Percentiles rank a stretch among this genome's conserved stretches.
Evolutionary conservation across 176 grass and related monocot species (phyloP).

Genomic region (Eleusine indica): DNA sequence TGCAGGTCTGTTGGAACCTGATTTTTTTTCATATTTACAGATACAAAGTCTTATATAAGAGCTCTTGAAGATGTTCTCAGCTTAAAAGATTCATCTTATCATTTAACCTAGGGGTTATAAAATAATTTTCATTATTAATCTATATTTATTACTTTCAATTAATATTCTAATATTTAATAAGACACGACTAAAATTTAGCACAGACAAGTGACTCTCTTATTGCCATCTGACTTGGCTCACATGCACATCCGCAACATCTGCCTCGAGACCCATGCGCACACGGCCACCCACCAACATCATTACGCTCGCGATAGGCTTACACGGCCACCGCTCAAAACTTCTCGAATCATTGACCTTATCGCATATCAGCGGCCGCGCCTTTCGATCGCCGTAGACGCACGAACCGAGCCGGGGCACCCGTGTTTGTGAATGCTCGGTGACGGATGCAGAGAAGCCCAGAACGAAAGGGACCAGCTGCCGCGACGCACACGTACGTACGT

Average conservation of each 20-base stretch:
- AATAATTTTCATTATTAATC: too few species aligned
- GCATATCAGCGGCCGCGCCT: constrained; percentile 23
- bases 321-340: not conserved
- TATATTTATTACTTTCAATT: too few species aligned
- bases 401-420: not conserved
- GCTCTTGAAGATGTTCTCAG: too few species aligned
- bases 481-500: not conserved
- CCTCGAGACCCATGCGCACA: not conserved
- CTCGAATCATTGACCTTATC: constrained; percentile 4
- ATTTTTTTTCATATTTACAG: too few species aligned
- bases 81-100: too few species aligned
- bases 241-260: not conserved
- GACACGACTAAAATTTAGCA: too few species aligned
- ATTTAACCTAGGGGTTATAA: too few species aligned
- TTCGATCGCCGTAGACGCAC: constrained; percentile 4
- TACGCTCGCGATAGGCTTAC: too few species aligned
- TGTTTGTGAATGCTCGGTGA: not conserved
- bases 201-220: too few species aligned
- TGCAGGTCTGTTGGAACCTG: too few species aligned
- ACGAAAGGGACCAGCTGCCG: not conserved
- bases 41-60: too few species aligned
- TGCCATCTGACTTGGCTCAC: constrained; percentile 30
- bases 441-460: not conserved
- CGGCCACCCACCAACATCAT: not conserved
- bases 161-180: too few species aligned